Evolutionary conservation across 2,329 filamentous ascomycete species (phyloP).

Genomic region (Pezizomycotina sp.): DNA sequence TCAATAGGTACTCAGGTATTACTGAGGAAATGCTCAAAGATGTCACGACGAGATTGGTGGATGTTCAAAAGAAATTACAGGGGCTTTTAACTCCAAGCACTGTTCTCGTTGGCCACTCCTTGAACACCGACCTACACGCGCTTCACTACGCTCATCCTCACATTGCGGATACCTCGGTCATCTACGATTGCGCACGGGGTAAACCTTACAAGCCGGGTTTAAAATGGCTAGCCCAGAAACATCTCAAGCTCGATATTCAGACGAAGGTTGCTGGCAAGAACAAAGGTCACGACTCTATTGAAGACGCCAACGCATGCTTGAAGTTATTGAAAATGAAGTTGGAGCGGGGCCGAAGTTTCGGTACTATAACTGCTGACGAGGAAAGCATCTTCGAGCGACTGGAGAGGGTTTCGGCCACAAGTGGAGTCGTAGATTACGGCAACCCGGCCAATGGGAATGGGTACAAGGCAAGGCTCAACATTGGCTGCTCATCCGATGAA

Average conservation of each 20-base stretch:
- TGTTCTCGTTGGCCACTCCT: slow-evolving; percentile 63
- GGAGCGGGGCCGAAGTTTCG: slow-evolving; percentile 79
- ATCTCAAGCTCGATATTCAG: slow-evolving; percentile 74
- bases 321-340: slow-evolving; percentile 92
- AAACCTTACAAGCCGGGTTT: slow-evolving; percentile 78
- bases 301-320: slow-evolving; percentile 79
- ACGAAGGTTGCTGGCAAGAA: slow-evolving; percentile 39
- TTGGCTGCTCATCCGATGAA: slow-evolving; percentile 41
- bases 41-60: slow-evolving; percentile 64
- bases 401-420: slow-evolving; percentile 46
- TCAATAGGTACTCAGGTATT: slow-evolving; percentile 69
- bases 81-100: slow-evolving; percentile 53
- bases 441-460: slow-evolving; percentile 50
- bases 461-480: slow-evolving; percentile 38
- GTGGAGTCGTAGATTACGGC: slow-evolving; percentile 78
- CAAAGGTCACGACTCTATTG: slow-evolving; percentile 87
- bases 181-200: slow-evolving; percentile 80
- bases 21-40: slow-evolving; percentile 67
- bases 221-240: slow-evolving; percentile 77
- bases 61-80: slow-evolving; percentile 67
- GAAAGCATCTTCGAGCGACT: slow-evolving; percentile 86
- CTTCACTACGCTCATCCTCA: slow-evolving; percentile 79
- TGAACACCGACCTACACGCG: slow-evolving; percentile 70
- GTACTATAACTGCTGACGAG: slow-evolving; percentile 56
- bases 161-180: slow-evolving; percentile 76